Conservation (phyloP, 345 rosid species). For the Eucalyptus viminalis region DNA sequence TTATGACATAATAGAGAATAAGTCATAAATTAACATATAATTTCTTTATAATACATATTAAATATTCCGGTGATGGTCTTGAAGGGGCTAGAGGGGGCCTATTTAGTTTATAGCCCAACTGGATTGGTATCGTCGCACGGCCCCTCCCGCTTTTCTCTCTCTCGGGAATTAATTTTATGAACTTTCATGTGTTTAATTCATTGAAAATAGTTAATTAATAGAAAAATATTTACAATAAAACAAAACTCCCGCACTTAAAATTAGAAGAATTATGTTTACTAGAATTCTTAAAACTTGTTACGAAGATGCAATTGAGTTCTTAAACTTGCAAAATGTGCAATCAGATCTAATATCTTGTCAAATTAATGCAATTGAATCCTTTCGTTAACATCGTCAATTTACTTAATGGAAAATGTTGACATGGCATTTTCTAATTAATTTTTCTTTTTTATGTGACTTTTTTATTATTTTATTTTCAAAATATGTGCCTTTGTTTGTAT, state of each 20-base stretch:
- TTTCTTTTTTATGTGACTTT: too few species aligned
- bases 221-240: neutral
- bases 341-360: too few species aligned
- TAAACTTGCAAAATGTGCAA: too few species aligned
- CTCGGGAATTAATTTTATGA: neutral
- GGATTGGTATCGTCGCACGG: neutral
- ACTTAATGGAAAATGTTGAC: too few species aligned
- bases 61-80: too few species aligned
- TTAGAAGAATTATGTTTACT: neutral
- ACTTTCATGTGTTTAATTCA: neutral
- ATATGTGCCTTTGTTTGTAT: too few species aligned
- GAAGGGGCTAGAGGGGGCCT: neutral
- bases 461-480: too few species aligned
- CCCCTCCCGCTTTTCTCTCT: neutral
- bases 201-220: too few species aligned
- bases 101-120: neutral
- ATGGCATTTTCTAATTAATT: too few species aligned
- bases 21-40: too few species aligned
- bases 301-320: rapidly evolving
- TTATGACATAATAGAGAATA: neutral
- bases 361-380: too few species aligned
- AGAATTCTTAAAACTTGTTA: rapidly evolving
- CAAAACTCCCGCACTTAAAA: neutral
- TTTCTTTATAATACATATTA: too few species aligned
- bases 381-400: rapidly evolving